Percentiles rank a stretch among this genome's conserved stretches.
These are phyloP conservation scores for Pythium sukuiense DNA, from an alignment of 352 stramenopile species.

Conservation along the genomic window DNA sequence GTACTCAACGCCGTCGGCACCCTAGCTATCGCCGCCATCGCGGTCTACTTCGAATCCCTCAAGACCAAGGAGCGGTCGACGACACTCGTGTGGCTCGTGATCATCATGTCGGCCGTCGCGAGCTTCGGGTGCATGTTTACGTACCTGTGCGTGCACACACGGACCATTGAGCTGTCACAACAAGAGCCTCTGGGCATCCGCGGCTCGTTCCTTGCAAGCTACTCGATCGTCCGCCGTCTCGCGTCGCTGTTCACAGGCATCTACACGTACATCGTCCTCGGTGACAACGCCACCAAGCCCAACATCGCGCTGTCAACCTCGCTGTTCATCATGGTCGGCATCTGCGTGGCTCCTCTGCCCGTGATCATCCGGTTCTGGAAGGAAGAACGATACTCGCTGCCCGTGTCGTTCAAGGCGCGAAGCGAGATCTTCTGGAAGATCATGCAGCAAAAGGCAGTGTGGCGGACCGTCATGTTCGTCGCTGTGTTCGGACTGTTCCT, in stretches of 20 bases:
- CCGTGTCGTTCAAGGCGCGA: constrained; percentile 32
- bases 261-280: constrained; percentile 16
- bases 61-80: background rate
- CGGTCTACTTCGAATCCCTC: constrained; percentile 15
- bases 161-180: constrained; percentile 39
- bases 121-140: constrained; percentile 39
- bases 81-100: constrained; percentile 23
- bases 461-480: constrained; percentile 33
- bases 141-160: constrained; percentile 36
- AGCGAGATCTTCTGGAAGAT: constrained; percentile 40
- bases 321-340: constrained; percentile 28
- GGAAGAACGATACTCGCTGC: constrained; percentile 31
- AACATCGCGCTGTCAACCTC: constrained; percentile 26
- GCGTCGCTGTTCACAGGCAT: constrained; percentile 13
- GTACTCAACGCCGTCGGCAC: constrained; percentile 25
- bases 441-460: constrained; percentile 43
- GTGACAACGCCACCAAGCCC: constrained; percentile 12
- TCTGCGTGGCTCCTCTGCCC: constrained; percentile 30
- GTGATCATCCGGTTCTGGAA: constrained; percentile 34
- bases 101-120: constrained; percentile 30
- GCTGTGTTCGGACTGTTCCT: constrained; percentile 27
- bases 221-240: constrained; percentile 34
- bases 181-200: constrained; percentile 32
- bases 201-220: constrained; percentile 28
- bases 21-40: constrained; percentile 21